Evolutionary conservation across 2,329 filamentous ascomycete genomes (phyloP), one percentile per base, ranked within the genome.

Genomic region (Fusarium sp.): DNA sequence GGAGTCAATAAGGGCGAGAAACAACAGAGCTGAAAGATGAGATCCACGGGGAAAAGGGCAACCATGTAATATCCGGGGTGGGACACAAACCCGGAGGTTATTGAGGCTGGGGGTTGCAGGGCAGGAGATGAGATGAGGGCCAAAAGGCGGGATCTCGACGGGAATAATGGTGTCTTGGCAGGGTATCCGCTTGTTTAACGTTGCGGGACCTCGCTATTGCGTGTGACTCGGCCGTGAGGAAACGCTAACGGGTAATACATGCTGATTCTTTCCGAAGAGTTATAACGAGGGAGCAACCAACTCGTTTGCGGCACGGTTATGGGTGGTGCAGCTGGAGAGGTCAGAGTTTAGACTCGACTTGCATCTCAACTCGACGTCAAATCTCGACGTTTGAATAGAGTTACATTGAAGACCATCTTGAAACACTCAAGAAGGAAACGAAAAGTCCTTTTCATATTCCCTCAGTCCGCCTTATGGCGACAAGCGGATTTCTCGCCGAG

Each of bases 161-260:
- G 72, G 65, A 74, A 74, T 74, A 74, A 73, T 65, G 46, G 15
- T 53, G 33, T 34, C 59, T 63, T 65, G 55, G 59, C 44, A 59
- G 34, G 36, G 61, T 61, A 57, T 72, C 72, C 71, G 71, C 69
- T 55, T 61, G 46, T 51, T 58, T 47, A 37, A 64, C 55, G 56
- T 62, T 49, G 42, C 45, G 59, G 62, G 50, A 56, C 57, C 45
- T 61, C 46, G 65, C 67, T 65, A 23, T 70, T 65, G 55, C 66
- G 63, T 63, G 64, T 40, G 51, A 58, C 49, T 58, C 61, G 61
- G 68, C 31, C 65, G 54, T 53, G 56, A 30, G 46, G 31, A 57
- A 57, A 70, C 63, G 71, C 66, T 73, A 74, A 62, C 51, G 61
- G 40, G 30, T 51, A 42, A 47, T 38, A 34, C 56, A 59, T 62